phyloP scores from a whole-genome alignment of 805 yeast genomes.

The Nakazawaea holstii region DNA sequence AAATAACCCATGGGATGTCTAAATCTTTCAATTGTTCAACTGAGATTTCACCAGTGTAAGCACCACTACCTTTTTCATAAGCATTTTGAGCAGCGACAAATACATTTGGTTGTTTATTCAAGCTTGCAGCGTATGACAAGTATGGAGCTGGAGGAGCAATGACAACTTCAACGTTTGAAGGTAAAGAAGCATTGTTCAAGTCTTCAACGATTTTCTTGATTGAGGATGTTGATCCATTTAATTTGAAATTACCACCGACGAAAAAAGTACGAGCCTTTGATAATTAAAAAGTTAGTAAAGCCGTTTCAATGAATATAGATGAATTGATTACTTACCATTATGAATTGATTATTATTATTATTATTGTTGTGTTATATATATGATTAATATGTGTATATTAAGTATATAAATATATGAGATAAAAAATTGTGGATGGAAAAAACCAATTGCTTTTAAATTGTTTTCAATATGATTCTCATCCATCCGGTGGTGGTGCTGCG shows the following conservation, averaged over 20 bases:
- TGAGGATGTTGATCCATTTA: constrained; percentile 91
- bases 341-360: neutral
- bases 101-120: constrained; percentile 67
- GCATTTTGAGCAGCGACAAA: constrained; percentile 89
- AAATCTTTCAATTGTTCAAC: constrained; percentile 85
- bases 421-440: neutral
- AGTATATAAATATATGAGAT: constrained; percentile 11
- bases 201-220: constrained; percentile 78
- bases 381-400: constrained; percentile 16
- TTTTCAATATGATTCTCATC: neutral
- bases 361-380: constrained; percentile 7
- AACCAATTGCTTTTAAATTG: neutral
- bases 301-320: neutral
- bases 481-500: neutral
- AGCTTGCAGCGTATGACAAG: constrained; percentile 67
- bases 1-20: constrained; percentile 90
- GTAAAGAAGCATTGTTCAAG: constrained; percentile 74
- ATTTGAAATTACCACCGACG: constrained; percentile 99
- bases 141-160: constrained; percentile 96
- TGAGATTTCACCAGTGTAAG: constrained; percentile 96
- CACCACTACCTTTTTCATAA: constrained; percentile 85
- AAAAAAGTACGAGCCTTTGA: constrained; percentile 79
- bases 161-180: constrained; percentile 83
- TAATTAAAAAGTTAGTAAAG: neutral
- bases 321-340: neutral